Conservation (phyloP, 1,284 basidiomycete genomes). For the Afroboletus lepidellus region DNA sequence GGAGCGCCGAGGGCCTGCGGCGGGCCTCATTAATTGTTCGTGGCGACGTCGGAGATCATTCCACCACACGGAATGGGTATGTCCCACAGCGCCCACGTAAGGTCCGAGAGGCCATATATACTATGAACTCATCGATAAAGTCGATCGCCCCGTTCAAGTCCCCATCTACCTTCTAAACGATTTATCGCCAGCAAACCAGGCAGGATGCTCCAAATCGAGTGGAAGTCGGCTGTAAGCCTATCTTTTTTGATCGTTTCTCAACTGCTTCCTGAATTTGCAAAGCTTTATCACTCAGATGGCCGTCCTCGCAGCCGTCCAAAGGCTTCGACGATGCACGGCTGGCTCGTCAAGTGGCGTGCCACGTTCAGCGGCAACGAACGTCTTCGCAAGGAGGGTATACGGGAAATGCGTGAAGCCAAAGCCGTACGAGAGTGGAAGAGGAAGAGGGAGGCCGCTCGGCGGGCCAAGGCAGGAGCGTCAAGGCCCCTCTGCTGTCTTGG, state of each 20-base stretch:
- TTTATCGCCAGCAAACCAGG: constrained; percentile 1
- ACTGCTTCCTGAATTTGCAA: constrained; percentile 8
- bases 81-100: constrained; percentile 5
- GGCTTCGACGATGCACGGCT: constrained; percentile 69
- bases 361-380: constrained; percentile 65
- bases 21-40: constrained; percentile 3
- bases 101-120: constrained; percentile 25
- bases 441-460: constrained; percentile 23
- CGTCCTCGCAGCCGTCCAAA: constrained; percentile 48
- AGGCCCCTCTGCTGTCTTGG: constrained; percentile 16
- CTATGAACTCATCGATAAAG: constrained; percentile 5
- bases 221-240: constrained; percentile 38
- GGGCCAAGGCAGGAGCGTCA: constrained; percentile 16
- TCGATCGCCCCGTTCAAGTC: constrained; percentile 10
- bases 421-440: constrained; percentile 25
- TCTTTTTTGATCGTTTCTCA: constrained; percentile 4
- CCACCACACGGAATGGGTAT: constrained; percentile 18
- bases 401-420: constrained; percentile 58
- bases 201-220: constrained; percentile 39
- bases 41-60: constrained; percentile 18
- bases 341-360: constrained; percentile 76
- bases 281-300: constrained; percentile 50
- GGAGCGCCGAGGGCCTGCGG: background rate
- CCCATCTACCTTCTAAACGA: constrained; percentile 9
- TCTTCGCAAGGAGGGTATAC: constrained; percentile 46